A percentile compares a stretch with the other conserved stretches of the same genome.
Evolutionary conservation across 805 yeast genomes (phyloP).

Genomic region (Kazachstania martiniae): DNA sequence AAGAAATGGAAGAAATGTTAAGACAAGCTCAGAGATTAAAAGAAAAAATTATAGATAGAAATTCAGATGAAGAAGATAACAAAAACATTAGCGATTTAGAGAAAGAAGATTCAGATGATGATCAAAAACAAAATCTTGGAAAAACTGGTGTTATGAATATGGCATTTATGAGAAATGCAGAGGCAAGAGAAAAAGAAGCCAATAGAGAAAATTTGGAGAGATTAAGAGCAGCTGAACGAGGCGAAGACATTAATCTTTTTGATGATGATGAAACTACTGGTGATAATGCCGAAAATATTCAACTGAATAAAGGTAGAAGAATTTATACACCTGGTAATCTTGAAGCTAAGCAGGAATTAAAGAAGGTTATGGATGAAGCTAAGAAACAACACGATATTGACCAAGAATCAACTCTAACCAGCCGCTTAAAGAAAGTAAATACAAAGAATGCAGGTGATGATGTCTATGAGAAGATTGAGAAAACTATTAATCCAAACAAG

Average conservation of each 20-base stretch:
- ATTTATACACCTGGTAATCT: slow-evolving; percentile 52
- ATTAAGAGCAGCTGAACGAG: slow-evolving; percentile 39
- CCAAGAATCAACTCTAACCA: slow-evolving; percentile 35
- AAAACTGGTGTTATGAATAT: slow-evolving; percentile 83
- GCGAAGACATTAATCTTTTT: slow-evolving; percentile 31
- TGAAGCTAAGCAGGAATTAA: slow-evolving; percentile 22
- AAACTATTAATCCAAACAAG: slow-evolving; percentile 3
- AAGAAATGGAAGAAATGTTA: slow-evolving; percentile 90
- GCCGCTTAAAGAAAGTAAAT: slow-evolving; percentile 25
- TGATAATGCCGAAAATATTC: slow-evolving; percentile 36
- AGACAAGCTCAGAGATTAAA: slow-evolving; percentile 74
- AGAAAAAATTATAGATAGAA: slow-evolving; percentile 58
- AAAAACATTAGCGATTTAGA: slow-evolving; percentile 40
- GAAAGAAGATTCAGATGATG: slow-evolving; percentile 29
- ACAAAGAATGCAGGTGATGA: slow-evolving; percentile 3
- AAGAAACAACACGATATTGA: slow-evolving; percentile 41
- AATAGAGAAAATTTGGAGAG: slow-evolving; percentile 45
- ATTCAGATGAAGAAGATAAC: slow-evolving; percentile 37
- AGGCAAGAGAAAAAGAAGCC: slow-evolving; percentile 48
- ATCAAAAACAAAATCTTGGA: slow-evolving; percentile 40
- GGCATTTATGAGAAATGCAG: slow-evolving; percentile 95
- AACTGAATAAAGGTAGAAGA: slow-evolving; percentile 68
- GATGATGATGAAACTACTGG: slow-evolving; percentile 23
- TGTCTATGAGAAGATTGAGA: slow-evolving; percentile 7
- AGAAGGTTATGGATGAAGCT: slow-evolving; percentile 29